These are phyloP conservation scores for Colletotrichum eremochloae DNA, from an alignment of 2,329 filamentous ascomycete species.

Conservation along the genomic window DNA sequence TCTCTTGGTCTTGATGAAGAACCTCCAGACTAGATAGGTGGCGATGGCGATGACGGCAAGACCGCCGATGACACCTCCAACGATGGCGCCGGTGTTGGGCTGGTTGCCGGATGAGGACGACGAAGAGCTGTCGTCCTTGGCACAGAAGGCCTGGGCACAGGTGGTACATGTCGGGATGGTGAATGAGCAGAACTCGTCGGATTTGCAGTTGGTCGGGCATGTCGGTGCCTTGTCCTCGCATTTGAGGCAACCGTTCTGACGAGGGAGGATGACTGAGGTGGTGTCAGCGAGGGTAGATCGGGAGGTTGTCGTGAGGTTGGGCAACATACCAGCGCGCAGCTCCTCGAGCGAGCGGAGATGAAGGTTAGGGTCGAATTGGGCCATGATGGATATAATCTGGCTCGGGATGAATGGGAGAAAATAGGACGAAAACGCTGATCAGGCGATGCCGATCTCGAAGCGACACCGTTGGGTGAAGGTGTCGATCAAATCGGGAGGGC, in stretches of 20 bases:
- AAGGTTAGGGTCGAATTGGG: conserved; percentile 39
- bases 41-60: conserved; percentile 79
- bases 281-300: conserved; percentile 15
- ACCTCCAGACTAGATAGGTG: conserved; percentile 88
- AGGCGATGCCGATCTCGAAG: conserved; percentile 32
- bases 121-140: conserved; percentile 47
- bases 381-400: conserved; percentile 24
- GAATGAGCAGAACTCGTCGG: conserved; percentile 59
- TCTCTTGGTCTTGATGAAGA: conserved; percentile 85
- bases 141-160: conserved; percentile 64
- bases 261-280: conserved; percentile 50
- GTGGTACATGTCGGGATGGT: conserved; percentile 61
- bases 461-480: conserved; percentile 24
- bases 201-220: conserved; percentile 60
- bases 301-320: neutral
- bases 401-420: conserved; percentile 2
- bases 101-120: conserved; percentile 47
- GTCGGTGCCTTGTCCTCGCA: conserved; percentile 58
- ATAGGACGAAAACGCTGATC: conserved; percentile 30
- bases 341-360: conserved; percentile 42
- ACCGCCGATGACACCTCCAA: conserved; percentile 90
- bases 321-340: conserved; percentile 38
- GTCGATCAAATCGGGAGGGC: conserved; percentile 36
- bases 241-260: conserved; percentile 59
- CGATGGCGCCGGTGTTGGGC: conserved; percentile 86